A percentile compares a stretch with the other conserved stretches of the same genome.
phyloP scores from a whole-genome alignment of 306 rosid genomes.

The cucumber (Cucumis sativus) region DNA sequence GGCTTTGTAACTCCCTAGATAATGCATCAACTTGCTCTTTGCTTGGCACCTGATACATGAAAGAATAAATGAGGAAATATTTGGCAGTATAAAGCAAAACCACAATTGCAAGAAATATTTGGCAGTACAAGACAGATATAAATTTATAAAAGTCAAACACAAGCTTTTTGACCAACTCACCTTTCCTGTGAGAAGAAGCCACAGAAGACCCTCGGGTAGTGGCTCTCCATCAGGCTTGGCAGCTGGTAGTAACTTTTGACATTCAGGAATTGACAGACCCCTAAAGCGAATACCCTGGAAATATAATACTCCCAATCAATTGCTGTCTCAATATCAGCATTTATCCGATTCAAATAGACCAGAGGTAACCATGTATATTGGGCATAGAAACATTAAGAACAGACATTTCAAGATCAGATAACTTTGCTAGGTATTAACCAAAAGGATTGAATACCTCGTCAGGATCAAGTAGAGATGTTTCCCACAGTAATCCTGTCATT shows the following conservation, averaged over 20 bases:
- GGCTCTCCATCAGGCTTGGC: slow-evolving; percentile 93
- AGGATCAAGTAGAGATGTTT: slow-evolving; percentile 88
- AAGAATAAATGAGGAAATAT: slow-evolving; percentile 4
- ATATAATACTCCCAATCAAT: slow-evolving; percentile 11
- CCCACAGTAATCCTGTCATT: slow-evolving; percentile 95
- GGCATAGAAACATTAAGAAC: not conserved
- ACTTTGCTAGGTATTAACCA: not conserved
- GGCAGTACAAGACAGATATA: not conserved
- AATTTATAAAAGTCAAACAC: not conserved
- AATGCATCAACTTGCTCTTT: slow-evolving; percentile 86
- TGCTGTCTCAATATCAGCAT: not conserved
- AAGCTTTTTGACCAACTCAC: slow-evolving; percentile 18
- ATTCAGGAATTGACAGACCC: slow-evolving; percentile 79
- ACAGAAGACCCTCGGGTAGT: slow-evolving; percentile 81
- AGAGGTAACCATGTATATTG: not conserved
- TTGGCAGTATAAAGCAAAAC: not conserved
- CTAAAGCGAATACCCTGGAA: slow-evolving; percentile 92
- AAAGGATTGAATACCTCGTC: slow-evolving; percentile 61
- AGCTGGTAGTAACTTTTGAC: slow-evolving; percentile 78
- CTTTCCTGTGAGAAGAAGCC: slow-evolving; percentile 96
- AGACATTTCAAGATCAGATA: not conserved
- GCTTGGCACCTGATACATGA: slow-evolving; percentile 57
- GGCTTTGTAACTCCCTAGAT: slow-evolving; percentile 63
- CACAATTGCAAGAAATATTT: not conserved
- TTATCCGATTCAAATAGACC: not conserved